Percentiles rank a stretch among this genome's conserved stretches.
phyloP scores from a whole-genome alignment of 2,329 filamentous ascomycete species.

The Helicocarpus griseus region DNA sequence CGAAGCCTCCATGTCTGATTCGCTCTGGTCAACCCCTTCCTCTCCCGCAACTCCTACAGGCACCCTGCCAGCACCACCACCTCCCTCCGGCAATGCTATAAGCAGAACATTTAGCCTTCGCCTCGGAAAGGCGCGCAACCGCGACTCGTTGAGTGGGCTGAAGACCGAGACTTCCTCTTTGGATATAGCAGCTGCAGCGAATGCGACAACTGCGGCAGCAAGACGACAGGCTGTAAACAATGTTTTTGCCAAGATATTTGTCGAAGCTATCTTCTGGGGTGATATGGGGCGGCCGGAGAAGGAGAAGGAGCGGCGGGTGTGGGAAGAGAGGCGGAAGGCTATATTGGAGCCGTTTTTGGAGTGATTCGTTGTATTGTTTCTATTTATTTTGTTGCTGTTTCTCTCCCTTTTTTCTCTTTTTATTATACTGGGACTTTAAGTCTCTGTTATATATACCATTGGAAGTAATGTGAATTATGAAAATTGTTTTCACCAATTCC shows the following conservation, averaged over 20 bases:
- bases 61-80: neutral
- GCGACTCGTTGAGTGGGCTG: slow-evolving; percentile 4
- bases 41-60: slow-evolving; percentile 8
- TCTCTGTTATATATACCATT: no score
- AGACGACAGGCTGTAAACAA: slow-evolving; percentile 51
- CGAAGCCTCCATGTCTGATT: slow-evolving; percentile 15
- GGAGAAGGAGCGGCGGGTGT: slow-evolving; percentile 50
- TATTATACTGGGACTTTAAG: no score
- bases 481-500: neutral
- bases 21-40: slow-evolving; percentile 25
- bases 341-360: slow-evolving; percentile 61
- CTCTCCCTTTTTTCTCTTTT: neutral
- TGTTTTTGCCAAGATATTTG: slow-evolving; percentile 57
- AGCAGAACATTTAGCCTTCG: slow-evolving; percentile 9
- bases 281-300: slow-evolving; percentile 27
- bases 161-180: slow-evolving; percentile 4
- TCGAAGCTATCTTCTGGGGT: slow-evolving; percentile 51
- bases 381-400: neutral
- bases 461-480: neutral
- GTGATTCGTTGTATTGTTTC: neutral
- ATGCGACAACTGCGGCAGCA: slow-evolving; percentile 33
- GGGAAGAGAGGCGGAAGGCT: slow-evolving; percentile 55
- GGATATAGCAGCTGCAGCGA: slow-evolving; percentile 25
- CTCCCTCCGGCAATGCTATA: slow-evolving; percentile 4
- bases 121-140: slow-evolving; percentile 5